Evolutionary conservation across 805 yeast species (phyloP).

Genomic region (Nakazawaea molendinolei): DNA sequence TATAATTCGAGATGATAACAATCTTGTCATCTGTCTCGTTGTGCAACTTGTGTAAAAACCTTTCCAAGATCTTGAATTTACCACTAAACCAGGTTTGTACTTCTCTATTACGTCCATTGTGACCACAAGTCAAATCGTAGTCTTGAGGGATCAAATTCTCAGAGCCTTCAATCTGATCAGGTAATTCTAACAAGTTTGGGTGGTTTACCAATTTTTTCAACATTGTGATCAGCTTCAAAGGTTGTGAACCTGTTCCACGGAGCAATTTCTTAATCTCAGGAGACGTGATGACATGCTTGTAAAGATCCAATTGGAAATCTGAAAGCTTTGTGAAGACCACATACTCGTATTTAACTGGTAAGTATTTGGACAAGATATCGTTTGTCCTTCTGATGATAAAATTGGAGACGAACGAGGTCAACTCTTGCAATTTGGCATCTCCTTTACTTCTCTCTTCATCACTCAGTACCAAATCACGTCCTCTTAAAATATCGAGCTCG

Average conservation of each 20-base stretch:
- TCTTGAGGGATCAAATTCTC: slow-evolving; percentile 67
- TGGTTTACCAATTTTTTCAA: slow-evolving; percentile 91
- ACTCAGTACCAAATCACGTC: slow-evolving; percentile 85
- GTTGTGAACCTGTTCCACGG: slow-evolving; percentile 70
- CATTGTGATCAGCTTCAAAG: slow-evolving; percentile 82
- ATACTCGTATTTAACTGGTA: slow-evolving; percentile 95
- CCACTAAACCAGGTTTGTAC: slow-evolving; percentile 82
- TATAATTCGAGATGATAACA: slow-evolving; percentile 89
- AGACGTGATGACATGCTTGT: slow-evolving; percentile 68
- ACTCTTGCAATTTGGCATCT: slow-evolving; percentile 57
- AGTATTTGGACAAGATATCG: slow-evolving; percentile 86
- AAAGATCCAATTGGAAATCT: slow-evolving; percentile 67
- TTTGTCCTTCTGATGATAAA: slow-evolving; percentile 94
- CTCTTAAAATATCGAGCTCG: slow-evolving; percentile 72
- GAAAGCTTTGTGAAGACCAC: slow-evolving; percentile 87
- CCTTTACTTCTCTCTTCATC: slow-evolving; percentile 72
- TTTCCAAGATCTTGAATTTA: slow-evolving; percentile 75
- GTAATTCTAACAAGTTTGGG: slow-evolving; percentile 76
- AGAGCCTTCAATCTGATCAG: slow-evolving; percentile 71
- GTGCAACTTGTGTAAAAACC: slow-evolving; percentile 74
- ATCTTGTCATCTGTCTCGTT: slow-evolving; percentile 89
- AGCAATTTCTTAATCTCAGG: slow-evolving; percentile 66
- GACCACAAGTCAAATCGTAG: slow-evolving; percentile 40
- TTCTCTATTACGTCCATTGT: slow-evolving; percentile 57
- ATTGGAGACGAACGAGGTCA: slow-evolving; percentile 72